These are phyloP conservation scores for Colletotrichum chrysophilum DNA, from an alignment of 2,329 filamentous ascomycete genomes.

Conservation along the genomic window DNA sequence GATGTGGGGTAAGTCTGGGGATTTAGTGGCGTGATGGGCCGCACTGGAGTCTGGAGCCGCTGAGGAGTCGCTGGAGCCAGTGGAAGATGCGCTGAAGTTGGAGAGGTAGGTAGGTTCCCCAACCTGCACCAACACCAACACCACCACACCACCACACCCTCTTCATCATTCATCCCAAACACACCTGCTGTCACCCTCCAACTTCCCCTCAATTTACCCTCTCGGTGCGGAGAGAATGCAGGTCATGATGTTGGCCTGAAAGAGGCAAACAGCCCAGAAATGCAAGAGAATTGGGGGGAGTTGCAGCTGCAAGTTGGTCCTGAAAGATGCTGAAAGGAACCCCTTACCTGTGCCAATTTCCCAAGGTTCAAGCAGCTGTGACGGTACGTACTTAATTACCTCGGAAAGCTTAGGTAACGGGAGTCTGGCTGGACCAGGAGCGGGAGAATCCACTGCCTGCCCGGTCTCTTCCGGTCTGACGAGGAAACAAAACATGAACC, in stretches of 20 bases:
- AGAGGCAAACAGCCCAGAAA: background rate
- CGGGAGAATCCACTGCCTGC: background rate
- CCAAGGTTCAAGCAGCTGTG: background rate
- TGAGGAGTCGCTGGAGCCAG: background rate
- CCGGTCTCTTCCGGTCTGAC: background rate
- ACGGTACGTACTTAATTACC: background rate
- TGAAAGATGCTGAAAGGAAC: background rate
- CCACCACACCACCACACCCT: background rate
- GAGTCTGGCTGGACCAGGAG: background rate
- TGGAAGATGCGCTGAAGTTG: background rate
- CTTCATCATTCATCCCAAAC: background rate
- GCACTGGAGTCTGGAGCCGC: conserved; percentile 1
- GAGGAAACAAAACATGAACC: background rate
- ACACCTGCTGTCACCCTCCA: background rate
- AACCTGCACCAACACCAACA: background rate
- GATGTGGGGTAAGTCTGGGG: conserved; percentile 20
- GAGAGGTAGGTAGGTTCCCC: background rate
- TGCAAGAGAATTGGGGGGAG: background rate
- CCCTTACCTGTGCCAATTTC: background rate
- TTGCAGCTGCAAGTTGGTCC: background rate
- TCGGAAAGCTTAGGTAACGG: background rate
- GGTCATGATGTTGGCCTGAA: background rate
- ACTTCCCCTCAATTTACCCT: background rate
- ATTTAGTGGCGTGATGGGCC: conserved; percentile 21
- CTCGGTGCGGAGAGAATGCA: background rate